Percentiles rank a stretch among this genome's conserved stretches.
Evolutionary conservation across 495 filamentous ascomycete species (phyloP).

Genomic region (Rostrohypoxylon terebratum): DNA sequence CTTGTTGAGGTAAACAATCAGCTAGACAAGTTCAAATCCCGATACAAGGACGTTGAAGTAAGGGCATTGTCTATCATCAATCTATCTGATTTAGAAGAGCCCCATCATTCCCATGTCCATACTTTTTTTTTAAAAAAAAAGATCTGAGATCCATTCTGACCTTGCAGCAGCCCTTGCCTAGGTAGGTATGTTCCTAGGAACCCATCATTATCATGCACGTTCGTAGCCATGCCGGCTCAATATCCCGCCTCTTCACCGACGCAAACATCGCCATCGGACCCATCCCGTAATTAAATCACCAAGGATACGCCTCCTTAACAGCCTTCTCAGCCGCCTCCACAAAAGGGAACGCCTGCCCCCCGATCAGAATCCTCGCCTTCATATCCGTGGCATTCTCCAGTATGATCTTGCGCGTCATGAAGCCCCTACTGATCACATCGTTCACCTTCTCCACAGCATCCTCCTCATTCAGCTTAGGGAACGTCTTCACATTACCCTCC

Average conservation of each 20-base stretch:
- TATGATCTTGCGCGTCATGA: constrained; percentile 42
- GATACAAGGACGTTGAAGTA: too few relatives aligned
- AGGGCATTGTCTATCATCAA: too few relatives aligned
- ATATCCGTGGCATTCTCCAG: constrained; percentile 42
- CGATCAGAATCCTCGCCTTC: constrained; percentile 36
- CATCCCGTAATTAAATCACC: background rate
- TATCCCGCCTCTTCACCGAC: background rate
- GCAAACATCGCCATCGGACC: background rate
- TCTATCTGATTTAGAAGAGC: too few relatives aligned
- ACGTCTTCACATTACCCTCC: constrained; percentile 55
- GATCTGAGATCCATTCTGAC: background rate
- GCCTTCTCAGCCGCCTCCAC: constrained; percentile 39
- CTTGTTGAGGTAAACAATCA: too few relatives aligned
- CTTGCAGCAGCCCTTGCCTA: background rate
- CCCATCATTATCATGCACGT: background rate
- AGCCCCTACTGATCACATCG: constrained; percentile 30
- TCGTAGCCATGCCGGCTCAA: background rate
- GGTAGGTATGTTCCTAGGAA: too few relatives aligned
- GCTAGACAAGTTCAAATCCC: too few relatives aligned
- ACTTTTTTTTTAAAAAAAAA: too few relatives aligned
- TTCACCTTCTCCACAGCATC: constrained; percentile 19
- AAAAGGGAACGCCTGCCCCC: constrained; percentile 42
- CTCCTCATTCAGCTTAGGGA: constrained; percentile 37
- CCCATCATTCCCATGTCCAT: too few relatives aligned
- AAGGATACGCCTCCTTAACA: constrained; percentile 27